Conservation (phyloP, 2,329 filamentous ascomycete species). For the Westerdykella aurantiaca region DNA sequence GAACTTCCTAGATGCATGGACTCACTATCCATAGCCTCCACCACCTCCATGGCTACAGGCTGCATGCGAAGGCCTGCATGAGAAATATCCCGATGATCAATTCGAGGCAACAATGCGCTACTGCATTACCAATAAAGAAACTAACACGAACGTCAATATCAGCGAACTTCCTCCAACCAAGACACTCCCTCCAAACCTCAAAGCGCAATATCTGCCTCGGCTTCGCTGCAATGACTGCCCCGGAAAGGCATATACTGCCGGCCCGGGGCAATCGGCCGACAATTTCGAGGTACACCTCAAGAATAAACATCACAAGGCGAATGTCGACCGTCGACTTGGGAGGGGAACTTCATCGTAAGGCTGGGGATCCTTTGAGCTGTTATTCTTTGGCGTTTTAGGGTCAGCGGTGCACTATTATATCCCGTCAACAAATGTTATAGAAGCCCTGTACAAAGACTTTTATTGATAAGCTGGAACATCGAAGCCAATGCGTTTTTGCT, state of each 20-base stretch:
- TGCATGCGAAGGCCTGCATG: conserved; percentile 66
- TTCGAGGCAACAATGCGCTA: conserved; percentile 94
- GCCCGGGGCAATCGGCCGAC: conserved; percentile 73
- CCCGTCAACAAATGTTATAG: too few relatives aligned
- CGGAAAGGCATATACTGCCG: conserved; percentile 87
- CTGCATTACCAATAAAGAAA: conserved; percentile 68
- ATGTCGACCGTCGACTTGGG: conserved; percentile 31
- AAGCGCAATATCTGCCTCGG: conserved; percentile 77
- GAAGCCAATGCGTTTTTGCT: too few relatives aligned
- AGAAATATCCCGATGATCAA: conserved; percentile 67
- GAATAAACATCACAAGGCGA: conserved; percentile 63
- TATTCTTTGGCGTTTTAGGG: background rate
- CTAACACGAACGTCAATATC: conserved; percentile 57
- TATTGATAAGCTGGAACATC: too few relatives aligned
- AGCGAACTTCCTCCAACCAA: conserved; percentile 44
- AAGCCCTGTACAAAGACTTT: too few relatives aligned
- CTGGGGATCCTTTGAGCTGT: background rate
- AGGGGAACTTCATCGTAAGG: conserved; percentile 4
- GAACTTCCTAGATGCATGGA: background rate
- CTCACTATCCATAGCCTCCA: conserved; percentile 57
- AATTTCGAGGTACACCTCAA: conserved; percentile 92
- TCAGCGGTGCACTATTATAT: conserved; percentile 1
- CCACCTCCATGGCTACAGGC: conserved; percentile 78
- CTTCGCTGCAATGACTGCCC: conserved; percentile 91
- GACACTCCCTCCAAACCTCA: conserved; percentile 57